These are phyloP conservation scores for Naganishia randhawae DNA, from an alignment of 768 basidiomycete genomes.

Conservation along the genomic window DNA sequence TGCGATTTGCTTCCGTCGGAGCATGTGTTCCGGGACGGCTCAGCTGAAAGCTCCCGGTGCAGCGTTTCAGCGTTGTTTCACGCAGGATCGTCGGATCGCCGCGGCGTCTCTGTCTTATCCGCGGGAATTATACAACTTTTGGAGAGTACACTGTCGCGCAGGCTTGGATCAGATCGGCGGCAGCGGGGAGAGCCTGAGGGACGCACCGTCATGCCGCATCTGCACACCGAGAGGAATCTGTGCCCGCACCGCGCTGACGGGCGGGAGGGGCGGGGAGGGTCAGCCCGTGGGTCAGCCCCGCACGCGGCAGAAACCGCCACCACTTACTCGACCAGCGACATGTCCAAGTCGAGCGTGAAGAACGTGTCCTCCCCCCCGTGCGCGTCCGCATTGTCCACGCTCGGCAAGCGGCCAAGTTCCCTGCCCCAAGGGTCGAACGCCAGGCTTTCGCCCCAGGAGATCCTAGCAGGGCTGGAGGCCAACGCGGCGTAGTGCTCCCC, in stretches of 20 bases:
- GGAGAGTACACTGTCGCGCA: too few species aligned
- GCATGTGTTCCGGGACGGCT: too few species aligned
- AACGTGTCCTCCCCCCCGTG: constrained; percentile 28
- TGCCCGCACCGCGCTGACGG: constrained; percentile 30
- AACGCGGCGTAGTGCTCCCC: constrained; percentile 36
- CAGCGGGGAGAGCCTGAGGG: background rate
- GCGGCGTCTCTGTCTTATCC: too few species aligned
- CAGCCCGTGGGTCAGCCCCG: background rate
- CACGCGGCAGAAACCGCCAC: background rate
- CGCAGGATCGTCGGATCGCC: too few species aligned
- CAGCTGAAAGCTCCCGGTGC: too few species aligned
- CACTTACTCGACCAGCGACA: constrained; percentile 34
- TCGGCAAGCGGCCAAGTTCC: constrained; percentile 38
- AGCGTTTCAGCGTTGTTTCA: too few species aligned
- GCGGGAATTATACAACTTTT: too few species aligned
- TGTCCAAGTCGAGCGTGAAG: constrained; percentile 39
- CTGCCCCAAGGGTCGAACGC: constrained; percentile 46
- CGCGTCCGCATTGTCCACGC: constrained; percentile 36
- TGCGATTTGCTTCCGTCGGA: background rate
- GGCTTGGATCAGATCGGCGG: too few species aligned
- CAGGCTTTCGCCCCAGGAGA: constrained; percentile 46
- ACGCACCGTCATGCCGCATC: constrained; percentile 37
- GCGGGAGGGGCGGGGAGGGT: background rate
- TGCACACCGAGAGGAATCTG: constrained; percentile 44
- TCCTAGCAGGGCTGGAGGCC: constrained; percentile 18